Evolutionary conservation across 2,329 filamentous ascomycete genomes (phyloP).

Genomic region (Gaeumannomyces tritici): DNA sequence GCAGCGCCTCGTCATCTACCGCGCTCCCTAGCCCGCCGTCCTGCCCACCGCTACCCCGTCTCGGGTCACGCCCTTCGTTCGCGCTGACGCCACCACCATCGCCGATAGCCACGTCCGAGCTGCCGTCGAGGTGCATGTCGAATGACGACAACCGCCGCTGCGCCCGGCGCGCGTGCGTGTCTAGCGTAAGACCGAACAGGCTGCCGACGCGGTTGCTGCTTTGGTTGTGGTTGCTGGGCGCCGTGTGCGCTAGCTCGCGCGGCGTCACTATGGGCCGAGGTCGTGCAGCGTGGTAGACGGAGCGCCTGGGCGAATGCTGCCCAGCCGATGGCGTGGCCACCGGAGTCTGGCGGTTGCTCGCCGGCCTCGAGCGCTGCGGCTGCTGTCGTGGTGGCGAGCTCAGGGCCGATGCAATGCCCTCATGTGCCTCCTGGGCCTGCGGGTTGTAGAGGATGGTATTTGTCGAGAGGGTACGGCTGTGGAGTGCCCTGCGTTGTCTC

Average conservation of each 20-base stretch:
- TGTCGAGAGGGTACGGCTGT: conserved; percentile 67
- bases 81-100: conserved; percentile 16
- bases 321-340: conserved; percentile 25
- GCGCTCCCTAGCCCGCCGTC: background rate
- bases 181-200: conserved; percentile 21
- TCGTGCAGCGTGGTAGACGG: conserved; percentile 33
- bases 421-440: conserved; percentile 9
- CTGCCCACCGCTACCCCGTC: background rate
- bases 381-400: conserved; percentile 17
- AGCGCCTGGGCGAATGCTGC: conserved; percentile 38
- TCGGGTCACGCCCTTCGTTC: background rate
- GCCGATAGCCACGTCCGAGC: conserved; percentile 57
- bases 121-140: conserved; percentile 51
- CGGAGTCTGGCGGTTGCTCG: conserved; percentile 27
- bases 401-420: background rate
- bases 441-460: conserved; percentile 83
- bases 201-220: background rate
- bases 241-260: conserved; percentile 42
- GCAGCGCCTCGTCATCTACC: conserved; percentile 41
- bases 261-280: conserved; percentile 48
- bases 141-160: conserved; percentile 49
- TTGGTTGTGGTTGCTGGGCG: conserved; percentile 29
- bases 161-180: conserved; percentile 30
- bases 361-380: conserved; percentile 20
- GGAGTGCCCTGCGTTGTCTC: conserved; percentile 33